Evolutionary conservation across 345 rosid species (phyloP).

Genomic region (Rhizophora mangle): DNA sequence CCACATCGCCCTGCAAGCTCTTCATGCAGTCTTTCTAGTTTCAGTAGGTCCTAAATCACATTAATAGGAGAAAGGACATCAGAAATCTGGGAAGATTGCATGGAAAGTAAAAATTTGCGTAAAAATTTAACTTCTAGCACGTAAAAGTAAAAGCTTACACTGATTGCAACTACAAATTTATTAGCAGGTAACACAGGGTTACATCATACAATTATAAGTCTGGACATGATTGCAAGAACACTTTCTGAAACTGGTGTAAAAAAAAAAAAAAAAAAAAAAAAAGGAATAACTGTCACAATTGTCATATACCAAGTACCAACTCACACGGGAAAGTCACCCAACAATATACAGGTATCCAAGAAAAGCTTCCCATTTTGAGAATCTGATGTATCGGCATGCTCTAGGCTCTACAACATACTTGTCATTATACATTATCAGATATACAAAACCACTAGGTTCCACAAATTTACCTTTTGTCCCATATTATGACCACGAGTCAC

Average conservation of each 20-base stretch:
- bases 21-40: slow-evolving; percentile 73
- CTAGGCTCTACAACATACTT: not conserved
- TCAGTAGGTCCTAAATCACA: slow-evolving; percentile 63
- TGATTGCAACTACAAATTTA: not conserved
- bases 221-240: not conserved
- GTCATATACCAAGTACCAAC: not conserved
- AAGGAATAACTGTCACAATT: not conserved
- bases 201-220: not conserved
- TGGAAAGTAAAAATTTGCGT: not conserved
- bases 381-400: not conserved
- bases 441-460: not conserved
- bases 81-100: not conserved
- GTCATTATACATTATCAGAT: not conserved
- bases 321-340: not conserved
- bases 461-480: not conserved
- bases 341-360: not conserved
- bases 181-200: too few species aligned
- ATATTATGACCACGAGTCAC: too few species aligned
- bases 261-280: too few species aligned
- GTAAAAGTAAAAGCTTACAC: not conserved
- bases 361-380: slow-evolving; percentile 3
- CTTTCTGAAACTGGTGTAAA: not conserved
- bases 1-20: slow-evolving; percentile 72
- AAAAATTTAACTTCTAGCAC: not conserved
- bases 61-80: slow-evolving; percentile 4